These are phyloP conservation scores for Nitzschia sp. DNA, from an alignment of 108 stramenopile species.

Conservation along the genomic window DNA sequence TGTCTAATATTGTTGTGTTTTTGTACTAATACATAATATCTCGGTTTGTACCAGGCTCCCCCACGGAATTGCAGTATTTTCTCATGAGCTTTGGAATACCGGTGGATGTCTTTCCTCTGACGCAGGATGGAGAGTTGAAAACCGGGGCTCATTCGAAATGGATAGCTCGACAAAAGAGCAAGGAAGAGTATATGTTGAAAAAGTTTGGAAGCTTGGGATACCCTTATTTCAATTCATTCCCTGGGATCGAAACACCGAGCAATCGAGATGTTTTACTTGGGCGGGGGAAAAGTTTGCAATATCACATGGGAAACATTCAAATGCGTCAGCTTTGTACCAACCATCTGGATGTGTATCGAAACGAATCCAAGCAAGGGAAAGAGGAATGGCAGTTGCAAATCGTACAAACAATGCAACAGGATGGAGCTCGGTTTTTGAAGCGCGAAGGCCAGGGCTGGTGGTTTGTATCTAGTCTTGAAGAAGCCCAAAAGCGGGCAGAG, in stretches of 20 bases:
- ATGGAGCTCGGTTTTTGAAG: not conserved
- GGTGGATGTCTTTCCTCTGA: slow-evolving; percentile 16
- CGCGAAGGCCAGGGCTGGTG: slow-evolving; percentile 24
- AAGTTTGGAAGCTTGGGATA: not conserved
- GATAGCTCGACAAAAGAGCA: slow-evolving; percentile 6
- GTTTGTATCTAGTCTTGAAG: not conserved
- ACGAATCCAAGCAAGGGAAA: slow-evolving; percentile 2
- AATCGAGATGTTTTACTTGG: slow-evolving; percentile 8
- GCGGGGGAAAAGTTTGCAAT: slow-evolving; percentile 15
- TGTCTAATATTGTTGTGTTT: not conserved
- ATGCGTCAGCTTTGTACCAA: not conserved
- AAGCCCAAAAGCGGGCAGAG: not conserved
- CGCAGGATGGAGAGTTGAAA: not conserved
- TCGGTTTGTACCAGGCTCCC: slow-evolving; percentile 12
- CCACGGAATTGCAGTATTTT: slow-evolving; percentile 5
- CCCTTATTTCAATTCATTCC: not conserved
- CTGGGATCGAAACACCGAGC: slow-evolving; percentile 11
- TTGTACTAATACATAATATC: not conserved
- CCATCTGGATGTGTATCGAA: not conserved
- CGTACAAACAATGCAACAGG: not conserved
- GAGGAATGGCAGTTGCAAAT: not conserved
- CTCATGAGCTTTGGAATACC: slow-evolving; percentile 23
- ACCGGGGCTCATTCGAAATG: slow-evolving; percentile 17
- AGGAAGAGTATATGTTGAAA: not conserved
- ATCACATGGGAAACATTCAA: slow-evolving; percentile 4